phyloP scores from a whole-genome alignment of 2,329 filamentous ascomycete species.

The Atkinsonella texensis region DNA sequence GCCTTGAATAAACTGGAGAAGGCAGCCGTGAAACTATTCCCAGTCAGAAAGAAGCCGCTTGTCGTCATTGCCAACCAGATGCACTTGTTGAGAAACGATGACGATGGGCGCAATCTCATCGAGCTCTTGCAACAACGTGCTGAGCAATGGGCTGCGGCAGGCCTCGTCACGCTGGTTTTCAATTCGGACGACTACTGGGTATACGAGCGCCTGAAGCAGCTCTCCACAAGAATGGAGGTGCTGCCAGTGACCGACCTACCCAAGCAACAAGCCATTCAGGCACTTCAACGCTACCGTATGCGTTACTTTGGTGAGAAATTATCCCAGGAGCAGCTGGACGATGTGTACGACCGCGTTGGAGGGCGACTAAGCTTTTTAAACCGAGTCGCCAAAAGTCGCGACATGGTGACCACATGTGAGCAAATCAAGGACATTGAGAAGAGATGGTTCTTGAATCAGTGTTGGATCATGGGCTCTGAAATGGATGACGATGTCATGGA shows the following conservation, averaged over 20 bases:
- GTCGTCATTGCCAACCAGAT: conserved; percentile 92
- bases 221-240: conserved; percentile 90
- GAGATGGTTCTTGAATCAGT: conserved; percentile 67
- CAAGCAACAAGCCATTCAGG: conserved; percentile 63
- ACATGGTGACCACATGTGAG: conserved; percentile 77
- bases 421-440: conserved; percentile 56
- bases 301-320: conserved; percentile 60
- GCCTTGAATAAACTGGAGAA: conserved; percentile 98
- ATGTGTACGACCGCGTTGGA: conserved; percentile 78
- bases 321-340: conserved; percentile 45
- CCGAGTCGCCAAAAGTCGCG: conserved; percentile 70
- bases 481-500: conserved; percentile 98
- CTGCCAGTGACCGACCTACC: conserved; percentile 74
- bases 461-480: conserved; percentile 58
- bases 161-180: conserved; percentile 83
- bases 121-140: conserved; percentile 92
- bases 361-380: conserved; percentile 82
- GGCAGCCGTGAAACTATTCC: conserved; percentile 64
- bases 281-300: conserved; percentile 66
- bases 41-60: conserved; percentile 52
- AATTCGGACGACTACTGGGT: conserved; percentile 99
- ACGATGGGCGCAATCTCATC: conserved; percentile 83
- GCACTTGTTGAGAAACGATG: conserved; percentile 82
- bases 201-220: conserved; percentile 84
- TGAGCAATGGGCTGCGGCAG: conserved; percentile 90